Base-by-base conservation (phyloP, 331 rosid species). In the Pyracantha coccinea region DNA sequence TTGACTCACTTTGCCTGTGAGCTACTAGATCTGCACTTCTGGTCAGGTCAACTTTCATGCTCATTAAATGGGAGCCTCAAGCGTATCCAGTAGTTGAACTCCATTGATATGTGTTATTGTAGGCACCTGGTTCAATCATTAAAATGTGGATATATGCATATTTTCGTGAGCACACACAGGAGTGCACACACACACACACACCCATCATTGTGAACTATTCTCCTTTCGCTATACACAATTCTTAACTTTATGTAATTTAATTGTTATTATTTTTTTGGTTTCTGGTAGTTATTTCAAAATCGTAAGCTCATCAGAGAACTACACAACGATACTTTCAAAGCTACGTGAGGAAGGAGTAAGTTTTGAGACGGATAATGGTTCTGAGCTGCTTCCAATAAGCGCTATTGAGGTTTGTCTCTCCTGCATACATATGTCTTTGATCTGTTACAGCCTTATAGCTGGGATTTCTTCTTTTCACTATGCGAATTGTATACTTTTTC, bases 321-420 rank as follows among this genome's bases (percentile, higher is more conserved):
- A 90, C 83, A 72, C 91, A 17, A 82, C 81, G 66, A 82, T 92
- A 75, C 81, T 90, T 50, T 84, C 85, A 12, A 92, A 83, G 81
- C 80, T 92, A 82, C 93, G 97, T 11, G 91, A 89, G 35, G 92
- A 89, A 79, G 90, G 88, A 81, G 82, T 92, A 79, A 83, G 79
- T 59, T 95, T 86, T 70, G 99, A 89, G 94, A 85, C 90, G 50
- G 99, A 95, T 84, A 89, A 80, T 83, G 99, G 99, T 78, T 95
- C 92, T 14, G 97, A 95, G 83, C 88, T 95, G 75, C 91, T 95
- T 85, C 97, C 99, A 59, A 69, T 81, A 62, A 88, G 84, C 71
- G 63, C 87, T 3, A 71, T 92, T 54, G 97, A 90, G 97, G 99
- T 95, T 57, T 75, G 85, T 78, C 68, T 72, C 72, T 69, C 24